Evolutionary conservation across 257 asterid genomes (phyloP).

Genomic region (Jacaranda copaia): DNA sequence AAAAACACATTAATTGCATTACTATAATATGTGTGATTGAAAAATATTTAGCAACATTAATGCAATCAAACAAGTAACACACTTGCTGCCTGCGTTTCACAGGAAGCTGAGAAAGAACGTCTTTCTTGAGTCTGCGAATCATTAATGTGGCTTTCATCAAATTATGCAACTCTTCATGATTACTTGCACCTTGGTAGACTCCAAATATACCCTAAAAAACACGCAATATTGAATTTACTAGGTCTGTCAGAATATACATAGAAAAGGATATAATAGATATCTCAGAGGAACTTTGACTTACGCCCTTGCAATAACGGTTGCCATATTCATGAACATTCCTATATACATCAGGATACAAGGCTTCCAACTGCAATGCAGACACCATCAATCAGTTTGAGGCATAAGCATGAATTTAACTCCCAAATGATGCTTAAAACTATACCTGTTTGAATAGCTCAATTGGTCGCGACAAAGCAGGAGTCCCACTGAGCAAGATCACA

Average conservation of each 20-base stretch:
- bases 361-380: conserved; percentile 74
- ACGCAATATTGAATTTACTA: conserved; percentile 17
- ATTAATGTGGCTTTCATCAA: conserved; percentile 90
- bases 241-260: conserved; percentile 31
- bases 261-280: conserved; percentile 10
- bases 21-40: background rate
- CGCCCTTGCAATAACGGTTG: conserved; percentile 97
- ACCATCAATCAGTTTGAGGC: conserved; percentile 38
- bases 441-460: conserved; percentile 95
- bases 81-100: conserved; percentile 96
- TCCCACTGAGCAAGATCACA: conserved; percentile 89
- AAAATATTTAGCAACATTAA: conserved; percentile 6
- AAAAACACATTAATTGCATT: conserved; percentile 10
- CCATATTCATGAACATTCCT: conserved; percentile 90
- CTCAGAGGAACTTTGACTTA: conserved; percentile 56
- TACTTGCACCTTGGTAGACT: conserved; percentile 95
- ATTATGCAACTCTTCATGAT: conserved; percentile 96
- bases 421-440: conserved; percentile 21
- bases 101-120: conserved; percentile 94
- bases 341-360: conserved; percentile 85
- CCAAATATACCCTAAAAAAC: conserved; percentile 81
- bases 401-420: conserved; percentile 10
- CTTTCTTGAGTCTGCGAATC: conserved; percentile 96
- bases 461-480: conserved; percentile 97
- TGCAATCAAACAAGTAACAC: conserved; percentile 21